Percentiles rank a stretch among this genome's conserved stretches.
Evolutionary conservation across 345 rosid genomes (phyloP).

Genomic region (Clausena lansium): DNA sequence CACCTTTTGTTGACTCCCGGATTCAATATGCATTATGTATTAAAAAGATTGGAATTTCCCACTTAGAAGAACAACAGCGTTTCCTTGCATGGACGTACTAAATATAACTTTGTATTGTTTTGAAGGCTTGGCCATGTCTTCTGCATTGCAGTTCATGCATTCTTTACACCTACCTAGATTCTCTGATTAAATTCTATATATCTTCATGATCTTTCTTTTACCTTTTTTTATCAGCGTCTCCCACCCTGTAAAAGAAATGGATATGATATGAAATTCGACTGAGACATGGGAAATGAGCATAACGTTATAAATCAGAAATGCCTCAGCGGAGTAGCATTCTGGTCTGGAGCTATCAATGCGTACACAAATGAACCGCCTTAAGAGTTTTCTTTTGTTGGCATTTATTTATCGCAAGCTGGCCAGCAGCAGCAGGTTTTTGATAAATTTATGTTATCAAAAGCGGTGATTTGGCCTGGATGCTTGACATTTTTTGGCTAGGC

Average conservation of each 20-base stretch:
- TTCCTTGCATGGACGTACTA: conserved; percentile 12
- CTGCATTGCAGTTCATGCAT: not conserved
- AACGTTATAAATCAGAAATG: not conserved
- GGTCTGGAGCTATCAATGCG: not conserved
- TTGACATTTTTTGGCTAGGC: too few relatives aligned
- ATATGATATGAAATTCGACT: not conserved
- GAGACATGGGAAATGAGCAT: not conserved
- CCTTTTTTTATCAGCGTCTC: not conserved
- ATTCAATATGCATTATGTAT: conserved; percentile 36
- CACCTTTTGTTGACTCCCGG: conserved; percentile 17
- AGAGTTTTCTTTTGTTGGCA: not conserved
- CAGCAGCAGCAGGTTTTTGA: not conserved
- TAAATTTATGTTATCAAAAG: not conserved
- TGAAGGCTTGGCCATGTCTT: conserved; percentile 8
- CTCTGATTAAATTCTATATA: not conserved
- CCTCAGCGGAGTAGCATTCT: not conserved
- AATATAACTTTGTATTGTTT: conserved; percentile 1
- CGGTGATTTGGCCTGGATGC: not conserved
- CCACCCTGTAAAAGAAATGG: not conserved
- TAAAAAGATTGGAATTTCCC: conserved; percentile 25
- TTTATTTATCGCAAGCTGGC: not conserved
- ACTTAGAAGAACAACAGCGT: conserved; percentile 12
- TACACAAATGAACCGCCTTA: not conserved
- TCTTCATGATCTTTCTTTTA: not conserved
- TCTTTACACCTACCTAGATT: not conserved